Base-by-base conservation (phyloP, 2,329 filamentous ascomycete genomes). In the Aspergillus pseudonomiae region DNA sequence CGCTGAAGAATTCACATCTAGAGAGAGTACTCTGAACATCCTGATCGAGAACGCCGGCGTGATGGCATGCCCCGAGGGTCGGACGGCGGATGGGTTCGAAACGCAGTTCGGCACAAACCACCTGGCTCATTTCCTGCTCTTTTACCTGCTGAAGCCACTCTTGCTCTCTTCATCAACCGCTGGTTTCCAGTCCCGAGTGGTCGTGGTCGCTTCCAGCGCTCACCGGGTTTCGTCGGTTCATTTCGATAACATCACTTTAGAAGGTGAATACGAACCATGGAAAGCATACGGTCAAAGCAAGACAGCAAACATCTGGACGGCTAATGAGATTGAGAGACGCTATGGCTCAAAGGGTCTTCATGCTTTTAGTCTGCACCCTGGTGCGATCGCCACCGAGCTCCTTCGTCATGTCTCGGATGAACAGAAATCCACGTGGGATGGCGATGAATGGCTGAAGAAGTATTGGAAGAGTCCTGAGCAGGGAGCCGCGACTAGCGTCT, bases 51-150 rank as follows among this genome's bases (percentile, higher is more conserved):
- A 83, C 64, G 81, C 78, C 0, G 82, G 77, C 14, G 76, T 86
- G 50, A 82, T 85, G 74, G 68, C 55, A 4, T 45, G 64, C 9
- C 67, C 62, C 12, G 60, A 68, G 28, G 69, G 58, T 9, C 48
- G 68, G 76, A 84, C 69, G 78, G 81, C 61, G 6, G 63, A 64
- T 28, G 63, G 65, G 4, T 79, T 80, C 65, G 85, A 87, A 68
- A 69, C 71, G 0, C 84, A 87, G 57, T 83, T 88, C 59, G 83
- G 77, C 36, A 81, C 79, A 1, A 86, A 87, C 68, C 79, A 87
- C 66, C 73, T 88, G 0, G 77, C 74, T 1, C 81, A 85, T 66
- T 87, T 87, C 74, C 75, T 86, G 0, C 76, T 87, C 11, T 83
- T 85, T 62, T 75, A 83, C 16, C 78, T 85, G 2, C 74, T 88